Conservation (phyloP, 768 basidiomycete species). For the Lactarius vividus region DNA sequence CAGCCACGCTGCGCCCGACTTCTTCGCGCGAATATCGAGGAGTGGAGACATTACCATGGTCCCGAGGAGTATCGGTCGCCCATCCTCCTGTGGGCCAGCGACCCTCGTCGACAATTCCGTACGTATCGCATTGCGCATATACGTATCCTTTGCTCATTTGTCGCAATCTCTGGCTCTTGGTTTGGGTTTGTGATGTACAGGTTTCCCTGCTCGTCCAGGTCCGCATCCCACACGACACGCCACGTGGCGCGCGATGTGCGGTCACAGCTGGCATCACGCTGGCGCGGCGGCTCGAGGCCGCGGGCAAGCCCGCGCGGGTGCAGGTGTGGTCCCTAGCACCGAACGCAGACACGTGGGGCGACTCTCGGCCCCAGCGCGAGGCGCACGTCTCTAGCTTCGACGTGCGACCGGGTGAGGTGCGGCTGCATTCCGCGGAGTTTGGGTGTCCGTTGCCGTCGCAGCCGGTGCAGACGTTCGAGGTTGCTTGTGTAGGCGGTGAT, state of each 20-base stretch:
- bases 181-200: neutral
- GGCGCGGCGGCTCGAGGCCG: slow-evolving; percentile 8
- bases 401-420: slow-evolving; percentile 8
- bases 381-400: slow-evolving; percentile 15
- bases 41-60: neutral
- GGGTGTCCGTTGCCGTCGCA: slow-evolving; percentile 14
- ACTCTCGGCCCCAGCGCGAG: neutral
- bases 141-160: neutral
- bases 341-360: neutral
- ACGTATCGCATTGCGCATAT: neutral
- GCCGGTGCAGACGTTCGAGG: slow-evolving; percentile 18
- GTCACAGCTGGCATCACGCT: slow-evolving; percentile 17
- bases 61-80: slow-evolving; percentile 3
- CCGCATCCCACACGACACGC: slow-evolving; percentile 9
- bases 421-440: slow-evolving; percentile 11
- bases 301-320: slow-evolving; percentile 4
- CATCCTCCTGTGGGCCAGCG: slow-evolving; percentile 14
- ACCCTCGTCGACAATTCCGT: slow-evolving; percentile 16
- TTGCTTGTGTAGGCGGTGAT: slow-evolving; percentile 16
- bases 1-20: slow-evolving; percentile 1
- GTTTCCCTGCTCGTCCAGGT: slow-evolving; percentile 16
- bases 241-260: slow-evolving; percentile 14
- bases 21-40: neutral
- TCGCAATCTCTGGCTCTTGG: neutral
- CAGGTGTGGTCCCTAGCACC: slow-evolving; percentile 13